These are phyloP conservation scores for Diutina ranongensis DNA, from an alignment of 1,139 yeast species.

Conservation along the genomic window DNA sequence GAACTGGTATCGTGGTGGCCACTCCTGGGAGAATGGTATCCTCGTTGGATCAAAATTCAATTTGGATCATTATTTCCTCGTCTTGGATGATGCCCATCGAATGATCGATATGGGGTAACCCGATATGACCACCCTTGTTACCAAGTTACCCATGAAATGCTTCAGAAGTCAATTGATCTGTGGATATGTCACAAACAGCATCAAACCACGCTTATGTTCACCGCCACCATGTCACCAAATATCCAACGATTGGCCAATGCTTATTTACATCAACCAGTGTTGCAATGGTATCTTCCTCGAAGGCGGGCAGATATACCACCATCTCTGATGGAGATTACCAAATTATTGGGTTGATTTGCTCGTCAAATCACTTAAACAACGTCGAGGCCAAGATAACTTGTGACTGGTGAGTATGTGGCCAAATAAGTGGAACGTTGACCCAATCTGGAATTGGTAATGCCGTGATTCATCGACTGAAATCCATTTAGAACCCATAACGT, in stretches of 20 bases:
- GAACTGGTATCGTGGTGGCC: constrained; percentile 72
- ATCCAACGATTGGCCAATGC: constrained; percentile 55
- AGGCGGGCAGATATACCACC: constrained; percentile 12
- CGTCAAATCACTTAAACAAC: constrained; percentile 15
- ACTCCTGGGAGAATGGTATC: constrained; percentile 90
- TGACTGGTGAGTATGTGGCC: constrained; percentile 60
- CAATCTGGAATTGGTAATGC: constrained; percentile 34
- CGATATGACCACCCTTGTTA: constrained; percentile 52
- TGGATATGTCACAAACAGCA: constrained; percentile 19
- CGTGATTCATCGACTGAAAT: constrained; percentile 78
- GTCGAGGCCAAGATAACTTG: constrained; percentile 16
- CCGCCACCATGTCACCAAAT: constrained; percentile 80
- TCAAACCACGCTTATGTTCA: constrained; percentile 67
- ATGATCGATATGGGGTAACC: constrained; percentile 93
- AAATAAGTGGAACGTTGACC: constrained; percentile 38
- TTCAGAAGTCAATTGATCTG: constrained; percentile 8
- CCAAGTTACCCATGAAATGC: constrained; percentile 27
- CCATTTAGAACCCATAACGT: constrained; percentile 30
- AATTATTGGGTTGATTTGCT: constrained; percentile 18
- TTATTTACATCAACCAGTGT: constrained; percentile 45
- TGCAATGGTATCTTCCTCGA: neutral
- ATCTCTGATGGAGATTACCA: no score
- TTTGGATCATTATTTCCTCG: constrained; percentile 48
- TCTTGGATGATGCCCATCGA: constrained; percentile 88
- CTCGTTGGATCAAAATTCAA: constrained; percentile 55